Evolutionary conservation across 768 basidiomycete species (phyloP).

Genomic region (Boletus sp.): DNA sequence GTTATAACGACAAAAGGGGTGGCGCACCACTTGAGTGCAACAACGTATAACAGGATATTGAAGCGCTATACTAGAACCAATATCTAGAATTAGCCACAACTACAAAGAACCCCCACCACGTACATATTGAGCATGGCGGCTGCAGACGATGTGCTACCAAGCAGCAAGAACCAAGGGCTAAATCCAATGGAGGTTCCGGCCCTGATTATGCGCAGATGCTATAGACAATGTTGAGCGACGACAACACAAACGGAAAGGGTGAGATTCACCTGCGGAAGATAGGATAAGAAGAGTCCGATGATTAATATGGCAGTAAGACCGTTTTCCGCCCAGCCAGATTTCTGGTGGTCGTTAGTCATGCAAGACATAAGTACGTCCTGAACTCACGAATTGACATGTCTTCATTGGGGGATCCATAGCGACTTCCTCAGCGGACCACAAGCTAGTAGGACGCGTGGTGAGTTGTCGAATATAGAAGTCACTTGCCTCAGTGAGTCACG

Average conservation of each 20-base stretch:
- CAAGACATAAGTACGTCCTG: accelerated
- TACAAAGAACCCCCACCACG: constrained; percentile 12
- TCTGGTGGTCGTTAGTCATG: constrained; percentile 37
- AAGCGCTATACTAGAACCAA: constrained; percentile 62
- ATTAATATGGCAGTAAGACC: constrained; percentile 64
- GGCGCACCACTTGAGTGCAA: constrained; percentile 72
- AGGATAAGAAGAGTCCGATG: constrained; percentile 78
- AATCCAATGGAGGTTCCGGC: constrained; percentile 83
- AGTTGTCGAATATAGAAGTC: too few relatives aligned
- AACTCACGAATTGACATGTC: constrained; percentile 23
- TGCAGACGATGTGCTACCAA: constrained; percentile 83
- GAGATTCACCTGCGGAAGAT: constrained; percentile 69
- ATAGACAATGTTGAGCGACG: background rate
- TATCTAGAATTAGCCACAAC: background rate
- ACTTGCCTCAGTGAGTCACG: constrained; percentile 3
- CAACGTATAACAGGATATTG: constrained; percentile 84
- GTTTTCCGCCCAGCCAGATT: constrained; percentile 66
- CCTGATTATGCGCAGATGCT: constrained; percentile 81
- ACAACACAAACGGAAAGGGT: background rate
- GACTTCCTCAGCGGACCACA: background rate
- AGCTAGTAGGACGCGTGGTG: too few relatives aligned
- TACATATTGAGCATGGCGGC: constrained; percentile 86
- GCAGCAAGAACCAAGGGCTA: constrained; percentile 86
- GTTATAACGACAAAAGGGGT: background rate
- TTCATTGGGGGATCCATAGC: background rate